Percentiles rank a stretch among this genome's conserved stretches.
phyloP scores from a whole-genome alignment of 2,329 filamentous ascomycete species.

The Basipetospora chlamydospora region DNA sequence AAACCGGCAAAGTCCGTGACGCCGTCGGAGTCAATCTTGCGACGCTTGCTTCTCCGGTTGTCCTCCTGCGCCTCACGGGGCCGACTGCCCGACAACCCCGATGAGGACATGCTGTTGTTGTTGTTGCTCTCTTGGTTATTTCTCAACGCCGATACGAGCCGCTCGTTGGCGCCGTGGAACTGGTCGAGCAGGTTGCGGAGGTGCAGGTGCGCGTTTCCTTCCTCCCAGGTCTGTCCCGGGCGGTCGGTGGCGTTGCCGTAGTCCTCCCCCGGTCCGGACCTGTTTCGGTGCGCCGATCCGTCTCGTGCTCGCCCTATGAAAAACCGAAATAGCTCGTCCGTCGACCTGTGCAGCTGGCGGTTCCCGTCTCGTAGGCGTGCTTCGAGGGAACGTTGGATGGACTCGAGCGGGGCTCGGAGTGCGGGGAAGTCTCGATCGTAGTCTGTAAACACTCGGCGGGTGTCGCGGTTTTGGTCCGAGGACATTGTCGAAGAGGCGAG shows the following conservation, averaged over 20 bases:
- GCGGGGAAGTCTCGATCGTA: slow-evolving; percentile 3
- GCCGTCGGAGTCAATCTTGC: slow-evolving; percentile 53
- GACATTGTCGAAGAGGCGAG: slow-evolving; percentile 2
- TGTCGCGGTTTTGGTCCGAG: slow-evolving; percentile 4
- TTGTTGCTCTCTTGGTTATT: not conserved
- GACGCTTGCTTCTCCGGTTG: slow-evolving; percentile 46
- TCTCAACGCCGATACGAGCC: not conserved
- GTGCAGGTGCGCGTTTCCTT: slow-evolving; percentile 24
- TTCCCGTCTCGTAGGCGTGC: too few relatives aligned
- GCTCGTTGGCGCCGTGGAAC: not conserved
- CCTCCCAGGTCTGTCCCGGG: slow-evolving; percentile 18
- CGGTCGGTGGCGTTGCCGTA: too few relatives aligned
- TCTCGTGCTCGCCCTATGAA: too few relatives aligned
- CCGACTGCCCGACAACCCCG: slow-evolving; percentile 18
- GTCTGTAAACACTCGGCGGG: not conserved
- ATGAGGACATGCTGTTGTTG: slow-evolving; percentile 8
- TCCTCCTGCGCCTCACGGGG: slow-evolving; percentile 27
- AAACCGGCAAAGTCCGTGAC: slow-evolving; percentile 40
- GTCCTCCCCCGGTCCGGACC: not conserved
- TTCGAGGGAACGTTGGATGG: too few relatives aligned
- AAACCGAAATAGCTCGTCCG: too few relatives aligned
- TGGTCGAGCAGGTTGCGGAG: slow-evolving; percentile 27
- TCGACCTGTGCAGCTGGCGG: not conserved
- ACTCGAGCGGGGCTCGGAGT: too few relatives aligned
- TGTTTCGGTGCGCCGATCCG: not conserved